phyloP scores from a whole-genome alignment of 352 stramenopile species.

The Pythium aquatile region DNA sequence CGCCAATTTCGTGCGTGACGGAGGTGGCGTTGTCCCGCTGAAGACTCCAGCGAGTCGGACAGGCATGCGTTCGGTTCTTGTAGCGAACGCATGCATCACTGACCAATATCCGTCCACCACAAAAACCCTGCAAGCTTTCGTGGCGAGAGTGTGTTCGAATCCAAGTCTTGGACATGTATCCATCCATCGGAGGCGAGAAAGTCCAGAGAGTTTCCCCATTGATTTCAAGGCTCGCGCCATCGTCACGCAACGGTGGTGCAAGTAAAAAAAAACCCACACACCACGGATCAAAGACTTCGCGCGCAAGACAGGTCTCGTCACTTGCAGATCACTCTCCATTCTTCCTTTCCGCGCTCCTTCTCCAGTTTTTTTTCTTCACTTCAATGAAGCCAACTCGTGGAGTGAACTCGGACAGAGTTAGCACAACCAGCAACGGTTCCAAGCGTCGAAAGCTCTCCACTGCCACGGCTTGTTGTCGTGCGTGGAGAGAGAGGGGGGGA shows the following conservation, averaged over 20 bases:
- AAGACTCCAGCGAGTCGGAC: slow-evolving; percentile 1
- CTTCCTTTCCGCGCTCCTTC: neutral
- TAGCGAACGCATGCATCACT: neutral
- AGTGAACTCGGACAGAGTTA: neutral
- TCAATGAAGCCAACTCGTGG: neutral
- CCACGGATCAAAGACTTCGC: no score
- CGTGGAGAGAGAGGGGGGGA: neutral
- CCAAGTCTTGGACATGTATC: neutral
- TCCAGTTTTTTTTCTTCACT: neutral
- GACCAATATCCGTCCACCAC: neutral
- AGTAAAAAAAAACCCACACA: neutral
- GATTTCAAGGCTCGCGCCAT: neutral
- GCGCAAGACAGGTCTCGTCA: neutral
- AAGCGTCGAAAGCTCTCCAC: neutral
- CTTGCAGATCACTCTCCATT: neutral
- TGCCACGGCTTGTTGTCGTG: no score
- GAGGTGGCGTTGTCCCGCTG: neutral
- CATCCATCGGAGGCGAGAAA: neutral
- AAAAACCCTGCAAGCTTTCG: neutral
- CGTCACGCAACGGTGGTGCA: neutral
- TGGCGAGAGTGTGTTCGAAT: neutral
- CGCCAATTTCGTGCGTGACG: slow-evolving; percentile 2
- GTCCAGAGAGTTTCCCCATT: neutral
- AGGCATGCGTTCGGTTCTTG: neutral
- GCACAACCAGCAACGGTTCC: no score